Evolutionary conservation across 768 basidiomycete species (phyloP).

Genomic region (Coprinopsis marcescibilis): DNA sequence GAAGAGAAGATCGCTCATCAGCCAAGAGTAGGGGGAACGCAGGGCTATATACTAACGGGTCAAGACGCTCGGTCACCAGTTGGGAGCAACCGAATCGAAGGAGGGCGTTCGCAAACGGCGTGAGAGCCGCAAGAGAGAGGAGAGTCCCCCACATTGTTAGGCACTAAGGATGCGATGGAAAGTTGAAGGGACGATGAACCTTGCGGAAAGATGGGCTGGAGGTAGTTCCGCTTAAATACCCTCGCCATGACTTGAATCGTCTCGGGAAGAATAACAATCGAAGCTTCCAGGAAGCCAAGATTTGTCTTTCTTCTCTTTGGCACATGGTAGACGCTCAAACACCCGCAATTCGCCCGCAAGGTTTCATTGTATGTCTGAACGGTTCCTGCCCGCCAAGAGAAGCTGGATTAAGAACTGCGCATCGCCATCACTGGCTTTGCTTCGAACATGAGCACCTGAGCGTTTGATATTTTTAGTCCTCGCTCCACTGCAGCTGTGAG

Average conservation of each 20-base stretch:
- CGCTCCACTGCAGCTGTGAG: too few relatives aligned
- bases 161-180: not conserved
- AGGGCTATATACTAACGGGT: slow-evolving; percentile 1
- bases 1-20: not conserved
- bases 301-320: not conserved
- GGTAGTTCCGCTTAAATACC: not conserved
- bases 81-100: slow-evolving; percentile 5
- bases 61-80: slow-evolving; percentile 8
- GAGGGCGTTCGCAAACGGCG: slow-evolving; percentile 6
- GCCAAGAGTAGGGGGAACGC: not conserved
- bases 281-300: not conserved
- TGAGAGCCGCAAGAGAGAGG: slow-evolving; percentile 7
- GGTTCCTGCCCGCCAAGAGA: too few relatives aligned
- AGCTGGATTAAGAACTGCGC: too few relatives aligned
- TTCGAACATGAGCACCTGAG: too few relatives aligned
- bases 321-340: not conserved
- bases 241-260: not conserved
- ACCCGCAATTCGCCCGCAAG: slow-evolving; percentile 7
- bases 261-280: not conserved
- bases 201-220: not conserved
- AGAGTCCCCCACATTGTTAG: slow-evolving; percentile 6
- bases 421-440: too few relatives aligned
- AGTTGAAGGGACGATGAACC: too few relatives aligned
- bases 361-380: too few relatives aligned
- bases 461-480: too few relatives aligned